Evolutionary conservation across 2,329 filamentous ascomycete species (phyloP).

Genomic region (Hypomyces perniciosus): DNA sequence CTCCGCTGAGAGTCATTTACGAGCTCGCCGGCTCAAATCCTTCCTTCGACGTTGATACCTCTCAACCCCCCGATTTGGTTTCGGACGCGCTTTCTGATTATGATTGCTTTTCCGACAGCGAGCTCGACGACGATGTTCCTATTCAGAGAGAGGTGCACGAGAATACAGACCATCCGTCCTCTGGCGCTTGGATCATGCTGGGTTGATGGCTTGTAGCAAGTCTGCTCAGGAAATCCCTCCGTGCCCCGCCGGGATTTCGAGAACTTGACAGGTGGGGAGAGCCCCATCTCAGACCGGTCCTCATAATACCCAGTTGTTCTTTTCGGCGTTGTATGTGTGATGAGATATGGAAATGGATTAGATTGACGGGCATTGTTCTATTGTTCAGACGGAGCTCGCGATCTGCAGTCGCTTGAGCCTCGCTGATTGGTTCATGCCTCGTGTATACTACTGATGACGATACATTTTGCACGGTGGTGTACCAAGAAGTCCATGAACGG

Average conservation of each 20-base stretch:
- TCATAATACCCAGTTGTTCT: conserved; percentile 19
- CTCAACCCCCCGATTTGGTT: conserved; percentile 31
- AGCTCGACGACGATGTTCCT: conserved; percentile 27
- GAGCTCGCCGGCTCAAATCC: conserved; percentile 30
- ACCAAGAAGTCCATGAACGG: conserved; percentile 4
- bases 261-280: conserved; percentile 21
- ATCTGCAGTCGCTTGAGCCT: background rate
- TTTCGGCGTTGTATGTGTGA: conserved; percentile 7
- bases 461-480: conserved; percentile 7
- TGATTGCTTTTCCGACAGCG: conserved; percentile 32
- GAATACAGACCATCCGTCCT: conserved; percentile 21
- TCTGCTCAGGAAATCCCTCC: conserved; percentile 30
- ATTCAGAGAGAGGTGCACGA: conserved; percentile 27
- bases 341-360: background rate
- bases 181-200: conserved; percentile 38
- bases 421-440: background rate
- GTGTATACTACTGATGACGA: conserved; percentile 1
- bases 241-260: conserved; percentile 23
- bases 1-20: conserved; percentile 35
- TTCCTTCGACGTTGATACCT: conserved; percentile 30
- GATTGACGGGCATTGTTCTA: background rate
- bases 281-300: conserved; percentile 34
- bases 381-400: background rate
- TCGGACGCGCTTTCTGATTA: conserved; percentile 31
- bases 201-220: conserved; percentile 40